These are phyloP conservation scores for Rhynchosporium graminicola DNA, from an alignment of 2,329 filamentous ascomycete species.

Conservation along the genomic window DNA sequence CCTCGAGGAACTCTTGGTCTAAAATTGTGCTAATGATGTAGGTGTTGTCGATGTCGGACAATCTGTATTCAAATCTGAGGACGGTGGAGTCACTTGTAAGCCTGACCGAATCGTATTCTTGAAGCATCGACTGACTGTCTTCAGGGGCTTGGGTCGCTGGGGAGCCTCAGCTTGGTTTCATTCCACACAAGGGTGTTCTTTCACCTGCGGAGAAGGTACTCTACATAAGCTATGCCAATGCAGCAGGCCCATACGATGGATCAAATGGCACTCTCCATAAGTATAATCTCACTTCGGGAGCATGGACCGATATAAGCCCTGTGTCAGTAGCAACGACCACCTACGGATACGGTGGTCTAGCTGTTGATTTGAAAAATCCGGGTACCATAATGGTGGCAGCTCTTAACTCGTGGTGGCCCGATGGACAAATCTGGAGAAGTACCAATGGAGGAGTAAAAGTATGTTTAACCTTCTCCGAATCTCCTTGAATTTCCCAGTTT, in stretches of 20 bases:
- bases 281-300: conserved; percentile 49
- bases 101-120: not conserved
- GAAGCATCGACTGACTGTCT: conserved; percentile 12
- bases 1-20: not conserved
- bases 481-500: too few relatives aligned
- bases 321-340: conserved; percentile 44
- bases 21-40: not conserved
- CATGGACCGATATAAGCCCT: conserved; percentile 60
- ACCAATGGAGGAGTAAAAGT: conserved; percentile 49
- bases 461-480: too few relatives aligned
- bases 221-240: conserved; percentile 57
- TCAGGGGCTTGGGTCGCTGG: conserved; percentile 33
- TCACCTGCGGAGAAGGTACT: conserved; percentile 49
- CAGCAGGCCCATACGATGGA: conserved; percentile 59
- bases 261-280: conserved; percentile 54
- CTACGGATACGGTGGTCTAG: conserved; percentile 56
- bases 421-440: conserved; percentile 57
- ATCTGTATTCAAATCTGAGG: conserved; percentile 33
- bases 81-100: conserved; percentile 33
- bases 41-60: conserved; percentile 30
- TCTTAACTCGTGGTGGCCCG: conserved; percentile 61
- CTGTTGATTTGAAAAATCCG: conserved; percentile 54
- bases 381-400: conserved; percentile 58
- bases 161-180: conserved; percentile 30
- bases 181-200: conserved; percentile 34